Conservation (phyloP, 2,329 filamentous ascomycete species). For the Ophiostoma piceae region DNA sequence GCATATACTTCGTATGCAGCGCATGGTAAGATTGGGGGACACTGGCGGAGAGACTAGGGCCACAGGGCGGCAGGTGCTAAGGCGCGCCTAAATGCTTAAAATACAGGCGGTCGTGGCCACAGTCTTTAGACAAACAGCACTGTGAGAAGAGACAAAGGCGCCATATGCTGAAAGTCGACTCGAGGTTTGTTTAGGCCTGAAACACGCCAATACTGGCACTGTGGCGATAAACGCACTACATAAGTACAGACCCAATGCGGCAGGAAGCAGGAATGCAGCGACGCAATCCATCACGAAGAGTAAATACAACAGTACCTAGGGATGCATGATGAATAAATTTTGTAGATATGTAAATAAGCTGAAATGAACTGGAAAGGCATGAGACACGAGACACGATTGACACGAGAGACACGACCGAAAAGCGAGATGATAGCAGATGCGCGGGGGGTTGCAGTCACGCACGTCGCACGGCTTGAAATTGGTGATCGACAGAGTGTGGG, state of each 20-base stretch:
- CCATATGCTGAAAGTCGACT: background rate
- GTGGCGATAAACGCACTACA: background rate
- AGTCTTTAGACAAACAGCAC: background rate
- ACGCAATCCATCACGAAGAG: background rate
- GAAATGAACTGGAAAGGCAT: background rate
- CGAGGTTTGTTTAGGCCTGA: background rate
- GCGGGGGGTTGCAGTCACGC: background rate
- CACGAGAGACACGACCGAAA: background rate
- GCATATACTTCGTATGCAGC: background rate
- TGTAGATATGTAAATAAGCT: background rate
- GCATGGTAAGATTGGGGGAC: background rate
- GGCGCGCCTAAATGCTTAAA: background rate
- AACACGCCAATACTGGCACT: background rate
- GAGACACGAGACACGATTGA: background rate
- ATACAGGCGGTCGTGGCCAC: background rate
- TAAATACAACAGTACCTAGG: slow-evolving; percentile 4
- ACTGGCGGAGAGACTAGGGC: background rate
- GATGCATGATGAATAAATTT: background rate
- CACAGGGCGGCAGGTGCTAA: background rate
- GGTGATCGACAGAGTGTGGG: background rate
- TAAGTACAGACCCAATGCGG: background rate
- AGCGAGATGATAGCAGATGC: background rate
- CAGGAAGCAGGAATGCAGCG: background rate
- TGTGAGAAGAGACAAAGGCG: background rate
- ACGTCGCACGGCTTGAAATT: background rate